Evolutionary conservation across 768 basidiomycete genomes (phyloP), one percentile per base, ranked within the genome.

Genomic region (Mycena vulgaris): DNA sequence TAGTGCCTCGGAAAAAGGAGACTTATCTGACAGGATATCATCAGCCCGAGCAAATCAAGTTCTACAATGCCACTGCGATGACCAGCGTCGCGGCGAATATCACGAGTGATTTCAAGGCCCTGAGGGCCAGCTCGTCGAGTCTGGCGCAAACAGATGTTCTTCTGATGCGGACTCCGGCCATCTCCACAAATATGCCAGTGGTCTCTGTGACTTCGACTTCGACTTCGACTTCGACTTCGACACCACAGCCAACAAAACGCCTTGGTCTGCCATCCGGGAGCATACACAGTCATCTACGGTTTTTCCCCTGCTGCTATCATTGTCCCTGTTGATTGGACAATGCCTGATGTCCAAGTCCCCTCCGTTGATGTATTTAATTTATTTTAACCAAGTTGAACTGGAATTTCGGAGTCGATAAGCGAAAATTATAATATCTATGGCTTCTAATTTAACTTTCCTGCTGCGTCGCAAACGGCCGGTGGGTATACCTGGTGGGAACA

Each of bases 401-500:
- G 14, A 39, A 39, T 16, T 16, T 3, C 9, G 3, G 3, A 39
- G 17, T 39, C 39, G 7, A 39, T 11, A 39, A 39, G 17, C 39
- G 39, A 35, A 35, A 5, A 35, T 5, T 40, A 6, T 45, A n/a
- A n/a, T n/a, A n/a, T n/a, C n/a, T n/a, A n/a, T n/a, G n/a, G n/a
- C n/a, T n/a, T n/a, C n/a, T n/a, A n/a, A n/a, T n/a, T n/a, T n/a
- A n/a, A n/a, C 21, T 45, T 45, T 30, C 35, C 28, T 25, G 30
- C 45, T 31, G 31, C 40, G 35, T 53, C 51, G 72, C 69, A 33
- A 74, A 74, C 9, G 77, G 76, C 60, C 80, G 80, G 72, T 82
- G 80, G 13, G 68, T 81, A 59, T 81, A 81, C 9, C 78, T 78
- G 13, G 52, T 75, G 6, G 74, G 69, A 25, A 35, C 69, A 6